Evolutionary conservation across 2,329 filamentous ascomycete genomes (phyloP).

Genomic region (Amauroascus verrucosus): DNA sequence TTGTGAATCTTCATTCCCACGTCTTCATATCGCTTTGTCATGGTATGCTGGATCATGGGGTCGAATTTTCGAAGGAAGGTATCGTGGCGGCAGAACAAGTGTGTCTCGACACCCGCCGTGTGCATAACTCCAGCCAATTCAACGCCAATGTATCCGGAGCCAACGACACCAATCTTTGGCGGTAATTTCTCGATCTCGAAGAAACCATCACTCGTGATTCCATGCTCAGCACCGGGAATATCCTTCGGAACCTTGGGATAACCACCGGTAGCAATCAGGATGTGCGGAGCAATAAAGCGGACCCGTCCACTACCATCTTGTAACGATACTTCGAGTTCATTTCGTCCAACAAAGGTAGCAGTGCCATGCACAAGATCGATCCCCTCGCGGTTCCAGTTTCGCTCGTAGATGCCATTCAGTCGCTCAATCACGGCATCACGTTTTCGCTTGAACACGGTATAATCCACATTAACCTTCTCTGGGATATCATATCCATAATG

Average conservation of each 20-base stretch:
- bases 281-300: slow-evolving; percentile 38
- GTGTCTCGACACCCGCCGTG: slow-evolving; percentile 41
- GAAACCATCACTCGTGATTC: slow-evolving; percentile 44
- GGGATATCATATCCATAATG: slow-evolving; percentile 42
- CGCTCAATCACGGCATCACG: slow-evolving; percentile 38
- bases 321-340: slow-evolving; percentile 37
- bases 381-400: slow-evolving; percentile 41
- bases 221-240: slow-evolving; percentile 39
- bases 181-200: slow-evolving; percentile 43
- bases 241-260: slow-evolving; percentile 35
- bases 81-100: slow-evolving; percentile 42
- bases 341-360: slow-evolving; percentile 37
- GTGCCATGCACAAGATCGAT: slow-evolving; percentile 43
- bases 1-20: slow-evolving; percentile 41
- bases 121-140: slow-evolving; percentile 44
- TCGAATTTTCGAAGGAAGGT: slow-evolving; percentile 43
- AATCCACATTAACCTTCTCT: slow-evolving; percentile 35
- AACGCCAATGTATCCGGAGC: slow-evolving; percentile 44
- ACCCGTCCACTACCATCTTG: slow-evolving; percentile 29
- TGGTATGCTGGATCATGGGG: slow-evolving; percentile 43
- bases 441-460: slow-evolving; percentile 39
- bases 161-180: slow-evolving; percentile 42
- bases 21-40: slow-evolving; percentile 43
- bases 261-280: slow-evolving; percentile 41
- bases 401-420: slow-evolving; percentile 41